These are phyloP conservation scores for Rhodamnia rubescens DNA, from an alignment of 345 rosid genomes.

Conservation along the genomic window DNA sequence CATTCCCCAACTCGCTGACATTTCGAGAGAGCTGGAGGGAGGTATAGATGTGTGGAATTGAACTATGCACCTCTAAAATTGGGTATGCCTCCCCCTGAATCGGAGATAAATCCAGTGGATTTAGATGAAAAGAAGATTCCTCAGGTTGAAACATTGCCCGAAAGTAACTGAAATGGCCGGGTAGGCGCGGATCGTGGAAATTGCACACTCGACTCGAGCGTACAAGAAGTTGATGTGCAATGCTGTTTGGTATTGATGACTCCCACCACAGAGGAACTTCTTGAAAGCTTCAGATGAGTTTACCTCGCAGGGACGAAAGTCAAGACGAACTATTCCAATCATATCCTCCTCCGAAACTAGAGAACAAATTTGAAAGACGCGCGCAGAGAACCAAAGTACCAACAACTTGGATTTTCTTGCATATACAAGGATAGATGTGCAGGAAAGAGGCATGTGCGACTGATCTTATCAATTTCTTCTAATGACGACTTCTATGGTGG, in stretches of 20 bases:
- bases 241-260: background rate
- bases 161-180: background rate
- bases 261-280: background rate
- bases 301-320: background rate
- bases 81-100: background rate
- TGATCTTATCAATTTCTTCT: background rate
- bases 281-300: background rate
- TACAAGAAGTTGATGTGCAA: background rate
- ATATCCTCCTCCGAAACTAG: background rate
- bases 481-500: background rate
- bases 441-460: background rate
- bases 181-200: background rate
- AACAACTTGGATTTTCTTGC: background rate
- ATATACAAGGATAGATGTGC: background rate
- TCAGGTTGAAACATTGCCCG: background rate
- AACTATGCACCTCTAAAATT: background rate
- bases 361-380: background rate
- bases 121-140: background rate
- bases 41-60: background rate
- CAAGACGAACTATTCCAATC: background rate
- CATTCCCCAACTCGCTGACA: background rate
- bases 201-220: background rate
- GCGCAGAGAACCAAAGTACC: background rate
- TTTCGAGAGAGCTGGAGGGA: background rate
- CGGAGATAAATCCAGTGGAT: background rate